Evolutionary conservation across 768 basidiomycete genomes (phyloP), one percentile per base, ranked within the genome.

Genomic region (Kwoniella heveanensis): DNA sequence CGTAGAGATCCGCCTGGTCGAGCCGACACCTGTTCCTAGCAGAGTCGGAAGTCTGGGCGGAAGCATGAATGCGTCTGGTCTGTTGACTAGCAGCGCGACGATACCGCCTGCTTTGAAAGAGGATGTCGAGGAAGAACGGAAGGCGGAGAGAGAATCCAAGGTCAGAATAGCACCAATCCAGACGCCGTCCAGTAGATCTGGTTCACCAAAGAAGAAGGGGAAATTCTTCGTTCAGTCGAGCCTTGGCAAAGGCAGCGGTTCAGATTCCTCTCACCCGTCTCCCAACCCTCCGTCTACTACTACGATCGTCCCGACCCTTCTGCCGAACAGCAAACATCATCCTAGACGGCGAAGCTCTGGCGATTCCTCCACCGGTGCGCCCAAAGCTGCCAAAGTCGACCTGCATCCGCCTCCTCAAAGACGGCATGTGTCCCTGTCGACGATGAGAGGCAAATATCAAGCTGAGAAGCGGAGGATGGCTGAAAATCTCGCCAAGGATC

Each of bases 161-260:
- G 22, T 50, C 15, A 51, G 65, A 54, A 44, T 64, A 56, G 19
- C 57, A n/a, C 52, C 54, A 2, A 60, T 39, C 24, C 47, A 58
- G 22, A 53, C 30, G 10, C 49, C 27, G 17, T 29, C 30, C 8
- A 66, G 57, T n/a, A 27, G 60, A 49, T 57, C 65, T 4, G 21
- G 64, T 22, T 61, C 68, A 26, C 64, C 65, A n/a, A 73, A 68
- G 56, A 65, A 66, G 47, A 67, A 65, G 47, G 67, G 74, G 21
- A 77, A 74, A 56, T 80, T 80, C 72, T 80, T 78, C 60, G 64
- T 80, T 26, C 77, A 78, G 15, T 76, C 74, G 1, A 67, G 65
- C 30, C 74, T 72, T 12, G 58, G 54, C 19, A 76, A 68, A 61
- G 70, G 68, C 29, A 72, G 70, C 32, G 72, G 68, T 17, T 70